phyloP scores from a whole-genome alignment of 257 asterid genomes.

The Verbascum thapsus region DNA sequence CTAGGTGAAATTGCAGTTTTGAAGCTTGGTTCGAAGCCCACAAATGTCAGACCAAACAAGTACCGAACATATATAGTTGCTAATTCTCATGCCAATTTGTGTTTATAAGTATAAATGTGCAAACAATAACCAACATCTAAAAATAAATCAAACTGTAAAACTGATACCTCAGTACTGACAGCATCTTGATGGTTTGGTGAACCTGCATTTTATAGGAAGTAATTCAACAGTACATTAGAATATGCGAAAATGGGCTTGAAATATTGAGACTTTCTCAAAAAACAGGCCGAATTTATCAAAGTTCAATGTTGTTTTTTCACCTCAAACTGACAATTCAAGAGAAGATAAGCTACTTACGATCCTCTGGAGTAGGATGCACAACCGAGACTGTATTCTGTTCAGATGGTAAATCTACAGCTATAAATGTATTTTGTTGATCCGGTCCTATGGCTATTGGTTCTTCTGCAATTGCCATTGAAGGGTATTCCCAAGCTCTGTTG shows the following conservation, averaged over 20 bases:
- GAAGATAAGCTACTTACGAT: conserved; percentile 49
- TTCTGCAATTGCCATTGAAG: conserved; percentile 53
- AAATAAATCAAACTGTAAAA: conserved; percentile 4
- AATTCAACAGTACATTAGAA: conserved; percentile 18
- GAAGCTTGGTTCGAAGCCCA: background rate
- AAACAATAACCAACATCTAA: background rate
- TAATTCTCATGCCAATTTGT: background rate
- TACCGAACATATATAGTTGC: conserved; percentile 4
- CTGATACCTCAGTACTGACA: conserved; percentile 53
- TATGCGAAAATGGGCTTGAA: background rate
- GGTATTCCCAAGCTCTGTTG: conserved; percentile 69
- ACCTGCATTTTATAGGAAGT: conserved; percentile 45
- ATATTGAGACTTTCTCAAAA: conserved; percentile 1
- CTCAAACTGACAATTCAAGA: conserved; percentile 10
- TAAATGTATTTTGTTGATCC: conserved; percentile 3
- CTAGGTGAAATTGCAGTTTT: background rate
- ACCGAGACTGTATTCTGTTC: conserved; percentile 48
- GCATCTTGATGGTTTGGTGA: conserved; percentile 48
- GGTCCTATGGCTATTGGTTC: conserved; percentile 49
- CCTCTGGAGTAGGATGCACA: conserved; percentile 69
- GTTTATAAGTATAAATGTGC: background rate
- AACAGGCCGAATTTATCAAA: conserved; percentile 2
- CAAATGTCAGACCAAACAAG: background rate
- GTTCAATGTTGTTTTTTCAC: background rate
- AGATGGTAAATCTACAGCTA: conserved; percentile 46